Conservation (phyloP, 345 rosid species). For the Excoecaria cochinchinensis region DNA sequence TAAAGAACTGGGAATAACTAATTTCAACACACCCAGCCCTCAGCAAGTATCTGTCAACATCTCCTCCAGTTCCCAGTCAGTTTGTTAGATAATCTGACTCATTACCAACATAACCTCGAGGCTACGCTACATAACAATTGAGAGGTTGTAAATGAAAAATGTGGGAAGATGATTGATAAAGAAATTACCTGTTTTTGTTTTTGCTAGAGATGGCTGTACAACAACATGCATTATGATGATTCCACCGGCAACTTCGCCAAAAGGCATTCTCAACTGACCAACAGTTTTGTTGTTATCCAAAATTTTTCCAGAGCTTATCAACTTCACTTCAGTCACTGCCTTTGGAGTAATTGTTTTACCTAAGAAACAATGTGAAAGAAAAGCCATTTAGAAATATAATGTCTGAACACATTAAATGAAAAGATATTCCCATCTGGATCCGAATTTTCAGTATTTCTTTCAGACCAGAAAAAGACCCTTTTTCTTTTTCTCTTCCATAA, state of each 20-base stretch:
- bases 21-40: not conserved
- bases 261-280: conserved; percentile 79
- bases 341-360: conserved; percentile 77
- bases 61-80: not conserved
- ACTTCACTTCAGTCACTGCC: conserved; percentile 75
- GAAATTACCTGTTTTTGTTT: conserved; percentile 60
- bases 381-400: not conserved
- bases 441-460: not conserved
- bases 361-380: conserved; percentile 22
- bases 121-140: not conserved
- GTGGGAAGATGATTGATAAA: conserved; percentile 2
- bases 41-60: not conserved
- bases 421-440: conserved; percentile 9
- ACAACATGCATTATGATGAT: conserved; percentile 79
- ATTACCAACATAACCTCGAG: conserved; percentile 1
- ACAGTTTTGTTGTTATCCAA: conserved; percentile 82
- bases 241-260: conserved; percentile 63
- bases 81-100: not conserved
- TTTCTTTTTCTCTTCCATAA: not conserved
- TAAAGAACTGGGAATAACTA: not conserved
- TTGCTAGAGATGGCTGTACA: conserved; percentile 75
- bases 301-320: conserved; percentile 83
- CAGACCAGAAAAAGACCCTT: not conserved
- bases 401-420: not conserved
- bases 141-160: not conserved